phyloP scores from a whole-genome alignment of 2,329 filamentous ascomycete genomes.

The Curvularia eragrostidis region DNA sequence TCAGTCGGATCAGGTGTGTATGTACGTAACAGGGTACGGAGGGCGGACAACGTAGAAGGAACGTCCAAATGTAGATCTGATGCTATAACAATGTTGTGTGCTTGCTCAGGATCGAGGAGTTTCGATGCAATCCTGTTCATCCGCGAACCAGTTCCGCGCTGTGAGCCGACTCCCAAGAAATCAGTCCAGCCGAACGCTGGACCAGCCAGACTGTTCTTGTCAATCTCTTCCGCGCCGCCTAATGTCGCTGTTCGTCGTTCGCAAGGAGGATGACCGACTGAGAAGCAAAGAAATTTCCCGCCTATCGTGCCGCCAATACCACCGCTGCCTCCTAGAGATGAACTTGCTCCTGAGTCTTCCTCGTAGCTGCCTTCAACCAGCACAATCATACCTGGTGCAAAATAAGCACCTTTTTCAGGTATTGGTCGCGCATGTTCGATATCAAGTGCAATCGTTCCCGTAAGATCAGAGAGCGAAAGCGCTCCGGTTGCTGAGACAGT shows the following conservation, averaged over 20 bases:
- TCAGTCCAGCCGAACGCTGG: constrained; percentile 89
- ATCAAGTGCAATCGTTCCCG: constrained; percentile 86
- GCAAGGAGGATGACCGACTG: constrained; percentile 88
- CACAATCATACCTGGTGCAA: constrained; percentile 94
- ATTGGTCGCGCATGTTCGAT: constrained; percentile 80
- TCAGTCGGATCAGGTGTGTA: constrained; percentile 67
- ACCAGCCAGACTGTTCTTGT: constrained; percentile 47
- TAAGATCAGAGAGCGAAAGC: constrained; percentile 83
- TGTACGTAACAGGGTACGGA: constrained; percentile 76
- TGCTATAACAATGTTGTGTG: constrained; percentile 71
- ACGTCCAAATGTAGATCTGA: constrained; percentile 88
- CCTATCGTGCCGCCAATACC: constrained; percentile 90
- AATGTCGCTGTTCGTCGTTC: constrained; percentile 82
- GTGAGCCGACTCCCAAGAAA: constrained; percentile 89
- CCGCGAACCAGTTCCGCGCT: constrained; percentile 78
- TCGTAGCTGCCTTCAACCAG: constrained; percentile 96
- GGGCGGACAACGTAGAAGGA: constrained; percentile 78
- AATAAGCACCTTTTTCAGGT: constrained; percentile 87
- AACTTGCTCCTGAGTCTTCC: constrained; percentile 72
- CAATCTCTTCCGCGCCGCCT: constrained; percentile 65
- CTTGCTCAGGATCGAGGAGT: constrained; percentile 58
- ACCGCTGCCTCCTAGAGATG: constrained; percentile 71
- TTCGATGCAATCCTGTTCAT: constrained; percentile 83
- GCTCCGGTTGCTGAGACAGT: constrained; percentile 80
- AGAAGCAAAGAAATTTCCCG: constrained; percentile 89